Conservation (phyloP, 2,329 filamentous ascomycete genomes). For the Tolypocladium ovalisporum region DNA sequence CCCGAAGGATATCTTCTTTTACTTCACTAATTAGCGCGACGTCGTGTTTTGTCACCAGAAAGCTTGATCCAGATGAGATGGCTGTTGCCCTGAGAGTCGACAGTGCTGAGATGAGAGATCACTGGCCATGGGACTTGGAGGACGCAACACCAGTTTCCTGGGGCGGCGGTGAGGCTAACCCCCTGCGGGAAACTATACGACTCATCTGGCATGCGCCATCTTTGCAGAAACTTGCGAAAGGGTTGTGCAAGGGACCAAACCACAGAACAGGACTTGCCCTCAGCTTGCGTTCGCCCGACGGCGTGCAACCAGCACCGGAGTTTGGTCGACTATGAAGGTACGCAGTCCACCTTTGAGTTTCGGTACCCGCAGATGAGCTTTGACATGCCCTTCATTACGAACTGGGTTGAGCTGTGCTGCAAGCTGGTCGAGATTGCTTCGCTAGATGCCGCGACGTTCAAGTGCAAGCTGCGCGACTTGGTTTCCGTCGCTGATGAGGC, state of each 20-base stretch:
- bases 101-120: background rate
- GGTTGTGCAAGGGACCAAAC: background rate
- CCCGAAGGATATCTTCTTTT: background rate
- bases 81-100: background rate
- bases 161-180: background rate
- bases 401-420: slow-evolving; percentile 10
- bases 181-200: background rate
- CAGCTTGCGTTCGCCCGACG: background rate
- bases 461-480: background rate
- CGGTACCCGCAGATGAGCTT: slow-evolving; percentile 15
- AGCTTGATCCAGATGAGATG: background rate
- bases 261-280: background rate
- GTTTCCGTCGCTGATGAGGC: background rate
- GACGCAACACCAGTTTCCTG: background rate
- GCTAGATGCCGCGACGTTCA: background rate
- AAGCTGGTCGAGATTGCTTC: slow-evolving; percentile 8
- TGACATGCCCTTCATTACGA: slow-evolving; percentile 8
- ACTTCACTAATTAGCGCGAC: background rate
- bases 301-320: background rate
- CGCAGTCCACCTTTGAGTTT: slow-evolving; percentile 13
- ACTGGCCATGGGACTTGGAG: background rate
- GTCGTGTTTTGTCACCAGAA: background rate
- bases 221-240: background rate
- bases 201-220: background rate
- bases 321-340: background rate